A percentile compares a stretch with the other conserved stretches of the same genome.
Conservation (phyloP, 345 rosid species). For the Corchorus capsularis region DNA sequence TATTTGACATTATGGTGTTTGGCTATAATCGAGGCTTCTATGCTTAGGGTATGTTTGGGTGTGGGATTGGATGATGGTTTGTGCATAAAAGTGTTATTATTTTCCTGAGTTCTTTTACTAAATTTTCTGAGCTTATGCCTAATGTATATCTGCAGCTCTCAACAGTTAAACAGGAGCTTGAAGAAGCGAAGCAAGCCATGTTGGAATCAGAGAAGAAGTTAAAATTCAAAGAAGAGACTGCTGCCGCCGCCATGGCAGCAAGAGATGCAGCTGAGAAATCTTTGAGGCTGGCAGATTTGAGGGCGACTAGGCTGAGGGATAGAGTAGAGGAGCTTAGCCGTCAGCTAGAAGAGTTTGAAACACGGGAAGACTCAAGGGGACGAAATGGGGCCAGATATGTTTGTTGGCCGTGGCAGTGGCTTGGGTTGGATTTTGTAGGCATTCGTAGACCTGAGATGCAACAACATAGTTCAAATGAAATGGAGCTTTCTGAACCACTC, state of each 20-base stretch:
- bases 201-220: slow-evolving; percentile 85
- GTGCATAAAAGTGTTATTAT: not conserved
- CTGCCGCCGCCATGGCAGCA: slow-evolving; percentile 95
- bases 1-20: not conserved
- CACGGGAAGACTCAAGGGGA: slow-evolving; percentile 57
- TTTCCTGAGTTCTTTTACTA: not conserved
- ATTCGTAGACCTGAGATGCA: slow-evolving; percentile 45
- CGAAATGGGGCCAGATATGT: slow-evolving; percentile 63
- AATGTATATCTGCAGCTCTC: slow-evolving; percentile 49
- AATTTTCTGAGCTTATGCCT: not conserved
- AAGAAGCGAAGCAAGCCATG: slow-evolving; percentile 77
- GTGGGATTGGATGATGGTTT: no score
- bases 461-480: slow-evolving; percentile 69
- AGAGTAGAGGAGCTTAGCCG: slow-evolving; percentile 85
- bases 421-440: slow-evolving; percentile 90
- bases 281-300: slow-evolving; percentile 75
- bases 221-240: slow-evolving; percentile 94
- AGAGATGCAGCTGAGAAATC: slow-evolving; percentile 99
- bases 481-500: slow-evolving; percentile 97
- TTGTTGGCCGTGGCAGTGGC: slow-evolving; percentile 99
- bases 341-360: slow-evolving; percentile 82
- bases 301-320: slow-evolving; percentile 89
- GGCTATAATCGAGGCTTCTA: not conserved
- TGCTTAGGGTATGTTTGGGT: not conserved
- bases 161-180: slow-evolving; percentile 73